phyloP scores from a whole-genome alignment of 331 rosid species.

The Acacia concinna region DNA sequence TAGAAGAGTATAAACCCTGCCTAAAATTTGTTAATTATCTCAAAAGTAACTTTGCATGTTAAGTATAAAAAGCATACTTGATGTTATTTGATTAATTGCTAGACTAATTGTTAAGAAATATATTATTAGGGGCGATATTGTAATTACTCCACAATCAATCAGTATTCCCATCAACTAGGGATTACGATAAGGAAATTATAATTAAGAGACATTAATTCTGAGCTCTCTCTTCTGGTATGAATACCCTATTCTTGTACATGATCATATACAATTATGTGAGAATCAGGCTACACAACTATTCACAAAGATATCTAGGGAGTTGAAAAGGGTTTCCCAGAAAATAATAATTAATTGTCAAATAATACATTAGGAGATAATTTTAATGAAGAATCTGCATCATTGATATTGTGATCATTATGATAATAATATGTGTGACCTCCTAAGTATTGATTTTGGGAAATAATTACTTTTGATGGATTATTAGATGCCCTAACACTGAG shows the following conservation, averaged over 20 bases:
- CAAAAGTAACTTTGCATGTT: background rate
- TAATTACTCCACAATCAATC: too few relatives aligned
- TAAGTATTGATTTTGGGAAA: background rate
- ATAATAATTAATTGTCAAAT: background rate
- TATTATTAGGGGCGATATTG: too few relatives aligned
- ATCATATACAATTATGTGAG: too few relatives aligned
- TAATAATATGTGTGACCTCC: background rate
- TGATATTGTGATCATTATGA: background rate
- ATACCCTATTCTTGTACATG: too few relatives aligned
- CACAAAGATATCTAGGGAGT: background rate
- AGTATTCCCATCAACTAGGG: too few relatives aligned
- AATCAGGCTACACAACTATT: too few relatives aligned
- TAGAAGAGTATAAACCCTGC: background rate
- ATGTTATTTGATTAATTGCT: background rate
- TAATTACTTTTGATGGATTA: background rate
- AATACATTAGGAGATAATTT: background rate
- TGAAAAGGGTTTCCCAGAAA: background rate
- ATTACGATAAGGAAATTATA: too few relatives aligned
- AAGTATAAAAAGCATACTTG: too few relatives aligned
- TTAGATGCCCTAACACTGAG: constrained; percentile 24
- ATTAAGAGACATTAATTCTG: too few relatives aligned
- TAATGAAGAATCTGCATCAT: background rate
- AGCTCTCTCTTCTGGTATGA: too few relatives aligned
- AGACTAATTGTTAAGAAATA: too few relatives aligned
- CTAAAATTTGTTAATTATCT: background rate